These are phyloP conservation scores for Eucalyptus cloeziana DNA, from an alignment of 345 rosid species.

Conservation along the genomic window DNA sequence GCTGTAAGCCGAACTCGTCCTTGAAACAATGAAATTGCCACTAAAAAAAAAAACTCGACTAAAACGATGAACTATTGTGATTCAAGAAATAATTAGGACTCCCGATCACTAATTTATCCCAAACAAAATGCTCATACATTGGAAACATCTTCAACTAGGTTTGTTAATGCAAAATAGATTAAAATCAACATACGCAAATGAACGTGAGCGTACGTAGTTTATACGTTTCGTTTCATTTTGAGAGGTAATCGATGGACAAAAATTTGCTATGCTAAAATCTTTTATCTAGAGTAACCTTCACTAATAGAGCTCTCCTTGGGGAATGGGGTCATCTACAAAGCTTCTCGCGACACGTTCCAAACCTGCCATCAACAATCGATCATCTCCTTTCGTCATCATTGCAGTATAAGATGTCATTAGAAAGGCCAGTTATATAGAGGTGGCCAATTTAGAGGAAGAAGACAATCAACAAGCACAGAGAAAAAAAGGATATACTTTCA, in stretches of 20 bases:
- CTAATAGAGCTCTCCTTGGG: slow-evolving; percentile 3
- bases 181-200: neutral
- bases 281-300: neutral
- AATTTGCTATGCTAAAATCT: neutral
- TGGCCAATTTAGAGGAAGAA: no score
- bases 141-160: neutral
- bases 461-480: no score
- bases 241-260: neutral
- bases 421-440: neutral
- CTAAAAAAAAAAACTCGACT: neutral
- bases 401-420: neutral
- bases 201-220: neutral
- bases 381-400: neutral
- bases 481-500: neutral
- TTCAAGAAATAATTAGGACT: neutral
- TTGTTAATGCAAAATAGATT: neutral
- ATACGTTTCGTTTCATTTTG: neutral
- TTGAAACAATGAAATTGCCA: slow-evolving; percentile 28
- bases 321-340: slow-evolving; percentile 4
- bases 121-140: neutral
- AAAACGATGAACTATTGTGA: neutral
- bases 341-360: slow-evolving; percentile 6
- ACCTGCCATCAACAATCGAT: neutral
- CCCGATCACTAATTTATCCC: neutral
- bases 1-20: slow-evolving; percentile 19